These are phyloP conservation scores for Penicillium verrucosum DNA, from an alignment of 2,329 filamentous ascomycete species.

Conservation along the genomic window DNA sequence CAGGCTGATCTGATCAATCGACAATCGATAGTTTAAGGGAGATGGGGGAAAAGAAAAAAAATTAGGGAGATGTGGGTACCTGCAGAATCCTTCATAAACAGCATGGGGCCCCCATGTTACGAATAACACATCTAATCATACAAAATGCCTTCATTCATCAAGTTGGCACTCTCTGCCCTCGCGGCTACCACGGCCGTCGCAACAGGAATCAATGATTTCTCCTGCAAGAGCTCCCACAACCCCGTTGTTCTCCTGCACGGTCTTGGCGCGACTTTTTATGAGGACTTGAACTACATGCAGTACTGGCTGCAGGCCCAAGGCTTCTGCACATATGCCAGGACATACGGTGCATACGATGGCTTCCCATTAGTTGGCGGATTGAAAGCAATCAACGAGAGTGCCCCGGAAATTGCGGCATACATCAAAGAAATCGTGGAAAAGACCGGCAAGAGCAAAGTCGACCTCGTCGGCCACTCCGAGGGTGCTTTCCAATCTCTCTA, in stretches of 20 bases:
- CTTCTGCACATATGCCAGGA: constrained; percentile 44
- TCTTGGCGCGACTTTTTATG: constrained; percentile 38
- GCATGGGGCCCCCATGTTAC: neutral
- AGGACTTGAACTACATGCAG: constrained; percentile 38
- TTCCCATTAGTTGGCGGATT: constrained; percentile 42
- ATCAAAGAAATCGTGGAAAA: constrained; percentile 35
- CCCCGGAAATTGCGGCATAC: constrained; percentile 41
- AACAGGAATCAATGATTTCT: constrained; percentile 35
- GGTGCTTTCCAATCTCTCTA: constrained; percentile 43
- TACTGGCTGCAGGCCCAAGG: constrained; percentile 36
- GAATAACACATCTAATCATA: neutral
- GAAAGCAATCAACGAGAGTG: constrained; percentile 38
- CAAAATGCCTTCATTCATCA: constrained; percentile 19
- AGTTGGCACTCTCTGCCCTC: constrained; percentile 13
- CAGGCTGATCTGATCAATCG: neutral
- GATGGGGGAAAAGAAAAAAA: neutral
- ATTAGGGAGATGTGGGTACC: constrained; percentile 1
- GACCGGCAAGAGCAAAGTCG: constrained; percentile 39
- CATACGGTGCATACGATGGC: constrained; percentile 41
- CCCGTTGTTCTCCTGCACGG: constrained; percentile 39
- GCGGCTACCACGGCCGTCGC: constrained; percentile 17
- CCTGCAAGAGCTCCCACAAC: constrained; percentile 31
- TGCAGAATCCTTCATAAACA: neutral
- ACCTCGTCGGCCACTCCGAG: constrained; percentile 46
- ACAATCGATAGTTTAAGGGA: constrained; percentile 21